Evolutionary conservation across 164 flowering plant genomes (phyloP), one percentile per base, ranked within the genome.

Genomic region (Aristolochia contorta): DNA sequence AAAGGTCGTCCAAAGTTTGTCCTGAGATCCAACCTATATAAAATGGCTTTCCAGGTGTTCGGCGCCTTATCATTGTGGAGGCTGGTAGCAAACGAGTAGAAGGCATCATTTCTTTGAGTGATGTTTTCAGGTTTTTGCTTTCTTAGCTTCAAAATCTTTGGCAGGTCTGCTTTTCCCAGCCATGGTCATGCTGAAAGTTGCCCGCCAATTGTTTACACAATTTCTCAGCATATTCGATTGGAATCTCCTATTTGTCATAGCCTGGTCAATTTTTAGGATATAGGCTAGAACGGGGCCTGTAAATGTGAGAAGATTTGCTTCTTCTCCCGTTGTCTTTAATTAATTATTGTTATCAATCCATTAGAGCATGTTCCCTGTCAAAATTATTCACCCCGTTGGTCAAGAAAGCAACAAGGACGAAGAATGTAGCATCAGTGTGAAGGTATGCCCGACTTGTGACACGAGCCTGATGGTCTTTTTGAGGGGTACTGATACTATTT

Each of bases 51-150:
- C 72, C 81, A 91, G 98, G 94, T 51, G 87, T 91, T 27, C 79
- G 96, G 59, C 80, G 91, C 45, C 75, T 91, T 56, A 73, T 91
- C 24, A 67, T 91, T 48, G 96, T 91, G 62, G 98, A 91, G 69
- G 96, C 98, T 59, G 98, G 98, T 30, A 91, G 87, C 78, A 89
- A 85, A 74, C 90, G 92, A 4, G 95, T 89, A 12, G 92, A 91
- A 76, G 98, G 96, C 61, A 82, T 91, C 50, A 67, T 91, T 59
- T 76, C 98, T 24, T 64, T 89, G 59, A 75, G 79, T 41, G 98
- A 91, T 62, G 71, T 91, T 48, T 82, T 91, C 72, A 81, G 69
- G 77, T 83, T 91, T 72, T 73, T 91, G 69, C 81, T 85, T 47
- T 87, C 91, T 49, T 86, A 77, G 77, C 56, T 53, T 16, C 58